These are phyloP conservation scores for Vitis hybrid DNA, from an alignment of 177 flowering plant genomes.

Conservation along the genomic window DNA sequence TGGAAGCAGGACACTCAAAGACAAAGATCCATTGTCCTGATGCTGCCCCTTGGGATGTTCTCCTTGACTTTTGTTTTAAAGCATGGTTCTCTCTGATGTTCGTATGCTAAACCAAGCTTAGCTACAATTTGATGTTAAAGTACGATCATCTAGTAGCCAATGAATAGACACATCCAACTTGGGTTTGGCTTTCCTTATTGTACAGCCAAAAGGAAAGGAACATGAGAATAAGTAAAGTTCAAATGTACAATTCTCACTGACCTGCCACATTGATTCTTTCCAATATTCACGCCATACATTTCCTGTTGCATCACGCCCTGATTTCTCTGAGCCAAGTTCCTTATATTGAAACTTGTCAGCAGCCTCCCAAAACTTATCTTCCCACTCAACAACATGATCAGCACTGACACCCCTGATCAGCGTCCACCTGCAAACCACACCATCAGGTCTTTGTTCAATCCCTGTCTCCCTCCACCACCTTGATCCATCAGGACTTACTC, in stretches of 20 bases:
- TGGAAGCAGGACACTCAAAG: no score
- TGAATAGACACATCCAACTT: no score
- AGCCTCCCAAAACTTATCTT: slow-evolving; percentile 97
- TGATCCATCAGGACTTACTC: slow-evolving; percentile 70
- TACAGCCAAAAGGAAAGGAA: neutral
- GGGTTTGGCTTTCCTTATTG: no score
- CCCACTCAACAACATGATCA: slow-evolving; percentile 78
- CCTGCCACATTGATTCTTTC: slow-evolving; percentile 95
- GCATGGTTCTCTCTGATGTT: no score
- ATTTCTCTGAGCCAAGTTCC: slow-evolving; percentile 97
- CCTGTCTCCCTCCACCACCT: slow-evolving; percentile 97
- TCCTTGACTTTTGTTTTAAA: no score
- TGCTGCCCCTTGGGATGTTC: no score
- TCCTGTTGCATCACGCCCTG: slow-evolving; percentile 88
- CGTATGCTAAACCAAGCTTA: no score
- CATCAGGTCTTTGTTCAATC: slow-evolving; percentile 72
- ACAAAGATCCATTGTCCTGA: no score
- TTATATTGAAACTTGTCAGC: slow-evolving; percentile 75
- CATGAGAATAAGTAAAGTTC: neutral
- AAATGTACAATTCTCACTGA: slow-evolving; percentile 20
- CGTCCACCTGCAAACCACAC: slow-evolving; percentile 92
- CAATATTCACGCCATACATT: slow-evolving; percentile 95
- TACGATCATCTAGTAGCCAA: no score
- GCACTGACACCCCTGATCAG: slow-evolving; percentile 82
- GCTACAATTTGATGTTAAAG: no score